Conservation (phyloP, 2,329 filamentous ascomycete genomes). For the Alternaria gaisen region DNA sequence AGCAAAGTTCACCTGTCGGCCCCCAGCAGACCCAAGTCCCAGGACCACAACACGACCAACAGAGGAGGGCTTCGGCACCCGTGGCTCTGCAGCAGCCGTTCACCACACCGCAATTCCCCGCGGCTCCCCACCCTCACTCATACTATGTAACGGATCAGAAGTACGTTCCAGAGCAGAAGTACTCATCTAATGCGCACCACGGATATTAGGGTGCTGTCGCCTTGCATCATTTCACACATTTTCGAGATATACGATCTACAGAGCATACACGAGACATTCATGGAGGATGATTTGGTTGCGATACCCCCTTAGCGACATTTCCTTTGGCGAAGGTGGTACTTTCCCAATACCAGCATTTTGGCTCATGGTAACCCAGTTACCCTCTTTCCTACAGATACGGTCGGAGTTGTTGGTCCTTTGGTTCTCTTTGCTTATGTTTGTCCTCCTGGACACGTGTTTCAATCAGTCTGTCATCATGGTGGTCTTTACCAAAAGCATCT, state of each 20-base stretch:
- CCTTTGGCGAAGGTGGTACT: conserved; percentile 22
- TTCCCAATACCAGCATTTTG: conserved; percentile 9
- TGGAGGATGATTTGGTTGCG: conserved; percentile 26
- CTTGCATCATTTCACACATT: conserved; percentile 5
- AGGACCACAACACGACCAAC: conserved; percentile 32
- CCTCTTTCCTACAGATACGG: background rate
- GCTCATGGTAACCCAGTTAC: conserved; percentile 2
- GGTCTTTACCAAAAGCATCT: conserved; percentile 10
- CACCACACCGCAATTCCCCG: conserved; percentile 31
- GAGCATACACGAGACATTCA: conserved; percentile 23
- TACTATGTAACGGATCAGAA: conserved; percentile 46
- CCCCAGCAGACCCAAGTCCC: conserved; percentile 27
- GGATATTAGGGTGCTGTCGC: conserved; percentile 15
- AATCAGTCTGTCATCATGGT: background rate
- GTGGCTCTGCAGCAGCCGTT: conserved; percentile 42
- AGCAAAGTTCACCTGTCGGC: conserved; percentile 26
- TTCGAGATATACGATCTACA: conserved; percentile 12
- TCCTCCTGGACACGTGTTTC: background rate
- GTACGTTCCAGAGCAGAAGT: conserved; percentile 29
- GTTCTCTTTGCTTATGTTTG: conserved; percentile 1
- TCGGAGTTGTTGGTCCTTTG: conserved; percentile 7
- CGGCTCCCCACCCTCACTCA: conserved; percentile 34
- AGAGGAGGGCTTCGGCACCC: conserved; percentile 44
- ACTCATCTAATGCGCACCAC: conserved; percentile 17
- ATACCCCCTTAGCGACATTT: conserved; percentile 26